Evolutionary conservation across 176 grass and related monocot genomes (phyloP).

Genomic region (Aegilops sharonensis): DNA sequence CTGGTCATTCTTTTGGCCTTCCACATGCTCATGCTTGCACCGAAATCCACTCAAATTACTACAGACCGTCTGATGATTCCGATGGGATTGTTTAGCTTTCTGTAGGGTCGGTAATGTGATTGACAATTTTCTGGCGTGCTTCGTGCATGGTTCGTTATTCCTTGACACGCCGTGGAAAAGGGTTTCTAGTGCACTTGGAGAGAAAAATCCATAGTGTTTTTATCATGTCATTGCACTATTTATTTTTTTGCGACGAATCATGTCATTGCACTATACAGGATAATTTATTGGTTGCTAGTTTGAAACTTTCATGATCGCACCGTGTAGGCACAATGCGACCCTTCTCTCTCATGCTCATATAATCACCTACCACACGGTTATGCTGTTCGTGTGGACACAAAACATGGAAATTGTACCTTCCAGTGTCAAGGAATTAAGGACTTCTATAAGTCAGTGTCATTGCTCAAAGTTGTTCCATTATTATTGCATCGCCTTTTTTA

Average conservation of each 20-base stretch:
- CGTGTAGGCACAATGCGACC: not conserved
- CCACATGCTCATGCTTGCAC: slow-evolving; percentile 20
- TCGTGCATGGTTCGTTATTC: not conserved
- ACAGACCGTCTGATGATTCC: not conserved
- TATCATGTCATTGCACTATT: not conserved
- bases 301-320: not conserved
- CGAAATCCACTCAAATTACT: slow-evolving; percentile 30
- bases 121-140: not conserved
- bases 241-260: not conserved
- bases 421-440: not conserved
- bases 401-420: not conserved
- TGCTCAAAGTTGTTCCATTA: not conserved
- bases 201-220: not conserved
- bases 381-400: not conserved
- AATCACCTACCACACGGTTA: not conserved
- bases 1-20: not conserved
- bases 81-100: not conserved
- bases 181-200: not conserved
- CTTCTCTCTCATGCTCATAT: not conserved
- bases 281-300: not conserved
- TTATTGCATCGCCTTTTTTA: not conserved
- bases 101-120: not conserved
- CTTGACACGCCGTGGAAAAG: not conserved
- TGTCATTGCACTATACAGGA: not conserved
- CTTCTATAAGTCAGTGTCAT: not conserved